Evolutionary conservation across 208 protist species (phyloP).

Genomic region (Trichomonas gallinae): DNA sequence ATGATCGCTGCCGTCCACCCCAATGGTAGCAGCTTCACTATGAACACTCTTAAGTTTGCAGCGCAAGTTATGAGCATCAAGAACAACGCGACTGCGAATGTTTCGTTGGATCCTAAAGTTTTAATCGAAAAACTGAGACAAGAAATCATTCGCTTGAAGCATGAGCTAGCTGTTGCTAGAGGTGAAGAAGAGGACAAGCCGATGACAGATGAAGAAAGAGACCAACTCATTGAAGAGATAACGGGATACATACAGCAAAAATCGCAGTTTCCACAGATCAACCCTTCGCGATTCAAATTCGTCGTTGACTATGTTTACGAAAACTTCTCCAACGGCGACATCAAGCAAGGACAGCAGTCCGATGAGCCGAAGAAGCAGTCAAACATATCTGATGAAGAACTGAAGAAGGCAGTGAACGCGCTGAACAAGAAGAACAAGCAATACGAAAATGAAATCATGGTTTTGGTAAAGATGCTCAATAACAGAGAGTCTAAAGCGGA

Average conservation of each 20-base stretch:
- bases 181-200: not conserved
- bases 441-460: not conserved
- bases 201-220: not conserved
- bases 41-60: not conserved
- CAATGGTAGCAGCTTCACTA: not conserved
- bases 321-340: not conserved
- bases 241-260: not conserved
- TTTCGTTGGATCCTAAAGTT: not conserved
- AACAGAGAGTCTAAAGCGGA: not conserved
- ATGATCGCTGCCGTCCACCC: constrained; percentile 44
- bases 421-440: not conserved
- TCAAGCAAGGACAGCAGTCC: too few relatives aligned
- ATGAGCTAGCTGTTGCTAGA: not conserved
- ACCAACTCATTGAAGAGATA: not conserved
- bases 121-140: not conserved
- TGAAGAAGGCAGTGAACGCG: not conserved
- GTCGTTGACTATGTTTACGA: not conserved
- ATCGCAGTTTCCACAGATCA: not conserved
- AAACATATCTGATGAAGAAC: not conserved
- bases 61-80: not conserved
- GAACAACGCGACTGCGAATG: not conserved
- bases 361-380: not conserved
- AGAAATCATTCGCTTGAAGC: not conserved
- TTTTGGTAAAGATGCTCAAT: not conserved
- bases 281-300: not conserved